Percentiles rank a stretch among this genome's conserved stretches.
These are phyloP conservation scores for Hawksworthiomyces lignivorus DNA, from an alignment of 2,329 filamentous ascomycete genomes.

Conservation along the genomic window DNA sequence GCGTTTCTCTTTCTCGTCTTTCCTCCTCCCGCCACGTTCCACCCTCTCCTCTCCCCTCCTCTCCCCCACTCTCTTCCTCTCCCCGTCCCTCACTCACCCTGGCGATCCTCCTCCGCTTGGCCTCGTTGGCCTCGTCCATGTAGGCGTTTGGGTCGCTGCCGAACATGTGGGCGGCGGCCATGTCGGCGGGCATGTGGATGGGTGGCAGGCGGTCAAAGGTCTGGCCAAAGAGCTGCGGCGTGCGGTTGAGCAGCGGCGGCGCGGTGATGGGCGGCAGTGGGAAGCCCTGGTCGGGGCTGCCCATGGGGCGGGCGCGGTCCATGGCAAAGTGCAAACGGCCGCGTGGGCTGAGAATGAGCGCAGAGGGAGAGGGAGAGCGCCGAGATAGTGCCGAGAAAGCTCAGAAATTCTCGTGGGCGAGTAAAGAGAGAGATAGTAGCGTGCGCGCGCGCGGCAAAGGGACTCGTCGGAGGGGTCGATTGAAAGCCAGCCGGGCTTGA, in stretches of 20 bases:
- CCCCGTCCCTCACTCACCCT: constrained; percentile 59
- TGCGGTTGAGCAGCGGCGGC: constrained; percentile 56
- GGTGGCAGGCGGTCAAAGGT: constrained; percentile 52
- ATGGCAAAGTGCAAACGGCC: too few relatives aligned
- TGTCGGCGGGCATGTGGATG: constrained; percentile 48
- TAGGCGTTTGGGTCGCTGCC: constrained; percentile 44
- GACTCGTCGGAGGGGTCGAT: too few relatives aligned
- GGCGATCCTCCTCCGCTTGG: constrained; percentile 83
- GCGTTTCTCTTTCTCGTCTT: too few relatives aligned
- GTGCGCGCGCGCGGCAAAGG: too few relatives aligned
- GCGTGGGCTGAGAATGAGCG: too few relatives aligned
- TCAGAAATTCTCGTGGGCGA: too few relatives aligned
- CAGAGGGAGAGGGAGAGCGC: too few relatives aligned
- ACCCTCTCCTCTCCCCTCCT: constrained; percentile 1
- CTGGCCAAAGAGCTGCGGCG: constrained; percentile 63
- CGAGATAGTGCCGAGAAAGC: too few relatives aligned
- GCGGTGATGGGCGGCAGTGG: constrained; percentile 48
- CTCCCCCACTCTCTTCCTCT: background rate
- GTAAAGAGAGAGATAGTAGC: too few relatives aligned
- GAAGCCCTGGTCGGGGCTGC: constrained; percentile 36
- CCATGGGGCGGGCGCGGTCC: constrained; percentile 40
- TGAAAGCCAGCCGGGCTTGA: too few relatives aligned
- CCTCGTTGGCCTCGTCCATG: constrained; percentile 64
- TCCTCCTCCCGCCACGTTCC: background rate
- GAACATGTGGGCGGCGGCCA: constrained; percentile 50